These are phyloP conservation scores for Cryptococcus hybrid DNA, from an alignment of 1,284 basidiomycete species.

Conservation along the genomic window DNA sequence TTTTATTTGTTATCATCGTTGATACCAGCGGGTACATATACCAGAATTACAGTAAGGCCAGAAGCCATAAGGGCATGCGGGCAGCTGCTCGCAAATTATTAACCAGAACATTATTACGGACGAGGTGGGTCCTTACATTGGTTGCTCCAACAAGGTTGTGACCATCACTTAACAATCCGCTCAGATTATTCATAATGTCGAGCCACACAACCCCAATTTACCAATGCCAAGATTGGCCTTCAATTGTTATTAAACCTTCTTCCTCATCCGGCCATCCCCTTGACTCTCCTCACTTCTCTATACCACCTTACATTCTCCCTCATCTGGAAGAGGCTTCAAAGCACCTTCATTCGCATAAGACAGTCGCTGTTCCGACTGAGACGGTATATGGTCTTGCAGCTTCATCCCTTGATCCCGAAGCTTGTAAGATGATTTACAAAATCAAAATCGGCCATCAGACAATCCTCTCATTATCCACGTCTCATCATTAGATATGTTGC, in stretches of 20 bases:
- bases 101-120: not conserved
- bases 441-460: constrained; percentile 93
- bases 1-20: not conserved
- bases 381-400: constrained; percentile 98
- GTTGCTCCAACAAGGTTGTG: not conserved
- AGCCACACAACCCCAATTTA: constrained; percentile 26
- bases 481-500: constrained; percentile 79
- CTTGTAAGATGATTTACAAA: constrained; percentile 73
- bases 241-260: constrained; percentile 19
- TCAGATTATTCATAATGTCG: constrained; percentile 9
- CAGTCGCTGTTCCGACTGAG: constrained; percentile 93
- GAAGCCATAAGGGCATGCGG: constrained; percentile 3
- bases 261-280: constrained; percentile 26
- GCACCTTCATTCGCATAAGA: constrained; percentile 36
- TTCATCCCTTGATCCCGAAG: constrained; percentile 64
- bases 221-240: constrained; percentile 17
- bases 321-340: constrained; percentile 35
- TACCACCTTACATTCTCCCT: constrained; percentile 21
- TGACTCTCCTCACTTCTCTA: constrained; percentile 31
- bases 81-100: not conserved
- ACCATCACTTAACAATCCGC: not conserved
- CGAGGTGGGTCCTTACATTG: not conserved
- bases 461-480: constrained; percentile 99
- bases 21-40: too few relatives aligned
- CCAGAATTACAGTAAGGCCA: too few relatives aligned